Conservation (phyloP, 169 alveolate species). For the Plasmodium relictum region DNA sequence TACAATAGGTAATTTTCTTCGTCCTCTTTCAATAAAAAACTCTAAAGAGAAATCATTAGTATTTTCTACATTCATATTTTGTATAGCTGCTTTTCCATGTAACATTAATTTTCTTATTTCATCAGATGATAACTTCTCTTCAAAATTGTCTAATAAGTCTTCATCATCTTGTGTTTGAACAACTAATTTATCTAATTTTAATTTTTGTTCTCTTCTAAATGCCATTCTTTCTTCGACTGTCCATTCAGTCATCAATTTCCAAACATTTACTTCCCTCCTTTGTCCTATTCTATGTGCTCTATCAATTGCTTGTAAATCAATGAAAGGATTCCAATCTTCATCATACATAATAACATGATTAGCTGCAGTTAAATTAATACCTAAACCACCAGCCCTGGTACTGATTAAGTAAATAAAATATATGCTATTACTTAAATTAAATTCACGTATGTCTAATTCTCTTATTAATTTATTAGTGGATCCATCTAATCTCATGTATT, state of each 20-base stretch:
- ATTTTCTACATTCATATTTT: conserved; percentile 79
- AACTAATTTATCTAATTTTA: conserved; percentile 90
- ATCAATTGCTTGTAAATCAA: conserved; percentile 99
- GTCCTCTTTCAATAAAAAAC: conserved; percentile 77
- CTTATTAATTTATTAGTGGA: conserved; percentile 92
- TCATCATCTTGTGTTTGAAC: conserved; percentile 85
- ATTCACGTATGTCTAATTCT: conserved; percentile 92
- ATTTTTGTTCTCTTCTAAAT: conserved; percentile 95
- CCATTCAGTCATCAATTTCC: conserved; percentile 96
- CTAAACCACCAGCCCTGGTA: conserved; percentile 98
- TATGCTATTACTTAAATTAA: conserved; percentile 87
- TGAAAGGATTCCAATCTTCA: conserved; percentile 99
- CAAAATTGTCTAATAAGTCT: conserved; percentile 77
- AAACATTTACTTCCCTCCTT: conserved; percentile 97
- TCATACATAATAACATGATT: conserved; percentile 99
- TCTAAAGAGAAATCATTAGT: conserved; percentile 79
- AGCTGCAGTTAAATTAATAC: conserved; percentile 98
- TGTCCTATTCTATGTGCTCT: conserved; percentile 99
- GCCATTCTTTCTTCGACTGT: conserved; percentile 99
- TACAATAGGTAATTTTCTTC: conserved; percentile 78
- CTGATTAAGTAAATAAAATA: conserved; percentile 91
- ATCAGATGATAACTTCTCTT: conserved; percentile 86
- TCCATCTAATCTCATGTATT: conserved; percentile 93
- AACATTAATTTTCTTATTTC: conserved; percentile 89
- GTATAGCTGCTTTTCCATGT: conserved; percentile 90